Base-by-base conservation (phyloP, 2,329 filamentous ascomycete species). In the Cryoendolithus antarcticus region DNA sequence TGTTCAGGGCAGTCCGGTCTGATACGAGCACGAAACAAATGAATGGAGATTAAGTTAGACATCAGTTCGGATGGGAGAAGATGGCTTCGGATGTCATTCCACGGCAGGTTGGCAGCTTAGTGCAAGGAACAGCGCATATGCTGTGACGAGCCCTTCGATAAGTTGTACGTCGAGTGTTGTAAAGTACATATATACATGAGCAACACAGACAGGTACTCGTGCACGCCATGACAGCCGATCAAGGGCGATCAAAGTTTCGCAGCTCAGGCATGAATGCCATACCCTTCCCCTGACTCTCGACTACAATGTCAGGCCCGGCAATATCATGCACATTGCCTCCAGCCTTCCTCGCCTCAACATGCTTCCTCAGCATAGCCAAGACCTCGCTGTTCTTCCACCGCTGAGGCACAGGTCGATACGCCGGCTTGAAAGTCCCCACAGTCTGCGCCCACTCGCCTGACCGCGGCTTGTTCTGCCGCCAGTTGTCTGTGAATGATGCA, bases 361-460 rank as follows among this genome's bases (percentile, higher is more conserved):
- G 91, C 51, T 73, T 69, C 58, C 89, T 72, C 59, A 98, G 60
- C 69, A 91, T 64, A 19, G 60, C 61, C 52, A 98, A 64, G 38
- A 95, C 76, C 65, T 88, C 80, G 49, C 83, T 93, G 45, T 80
- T 77, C 62, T 72, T 76, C 91, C 91, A 98, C 46, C 89, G 72
- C 51, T 67, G 64, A 9, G 91, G 91, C 42, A 96, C 88, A 30
- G 89, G 89, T 40, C 89, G 71, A 63, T 95, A 95, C 28, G 88
- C 86, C 24, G 89, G 86, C 70, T 84, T 89, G 63, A 94, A 95
- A 13, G 85, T 88, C 27, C 91, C 91, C 4, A 95, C 72, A 1
- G 91, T 98, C 71, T 96, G 89, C 45, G 86, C 85, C 91, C 91
- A 98, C 67, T 98, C 91, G 46, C 88, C 86, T 40, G 63, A 70